Percentiles rank a stretch among this genome's conserved stretches.
phyloP scores from a whole-genome alignment of 2,329 filamentous ascomycete species.

The Colletotrichum sp. region DNA sequence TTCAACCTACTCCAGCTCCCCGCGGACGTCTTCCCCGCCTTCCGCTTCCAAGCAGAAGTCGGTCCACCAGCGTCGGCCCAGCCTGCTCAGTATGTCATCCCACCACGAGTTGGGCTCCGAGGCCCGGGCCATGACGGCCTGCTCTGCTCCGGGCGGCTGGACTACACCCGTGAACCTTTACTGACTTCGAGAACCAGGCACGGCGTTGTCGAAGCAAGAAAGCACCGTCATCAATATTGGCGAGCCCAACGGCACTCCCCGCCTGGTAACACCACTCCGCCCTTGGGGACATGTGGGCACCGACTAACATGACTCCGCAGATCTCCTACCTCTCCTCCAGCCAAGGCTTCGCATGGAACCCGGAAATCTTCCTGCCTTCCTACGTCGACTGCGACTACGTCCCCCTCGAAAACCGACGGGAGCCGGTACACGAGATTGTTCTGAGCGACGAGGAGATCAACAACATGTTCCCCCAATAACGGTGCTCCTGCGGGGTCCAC shows the following conservation, averaged over 20 bases:
- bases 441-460: slow-evolving; percentile 79
- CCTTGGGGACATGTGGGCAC: neutral
- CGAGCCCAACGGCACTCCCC: slow-evolving; percentile 72
- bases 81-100: slow-evolving; percentile 59
- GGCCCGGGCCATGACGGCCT: neutral
- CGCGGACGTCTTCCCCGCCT: slow-evolving; percentile 50
- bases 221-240: slow-evolving; percentile 83
- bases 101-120: neutral
- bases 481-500: neutral
- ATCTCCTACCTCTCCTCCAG: slow-evolving; percentile 81
- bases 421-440: slow-evolving; percentile 79
- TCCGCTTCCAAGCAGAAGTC: slow-evolving; percentile 45
- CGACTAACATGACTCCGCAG: slow-evolving; percentile 41
- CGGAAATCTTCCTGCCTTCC: slow-evolving; percentile 82
- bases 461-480: slow-evolving; percentile 68
- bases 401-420: slow-evolving; percentile 76
- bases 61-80: slow-evolving; percentile 62
- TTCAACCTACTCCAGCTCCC: slow-evolving; percentile 63
- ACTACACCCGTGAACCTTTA: neutral
- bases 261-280: slow-evolving; percentile 61
- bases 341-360: slow-evolving; percentile 85
- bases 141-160: neutral
- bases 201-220: slow-evolving; percentile 74
- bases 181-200: slow-evolving; percentile 56
- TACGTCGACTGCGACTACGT: slow-evolving; percentile 78